Evolutionary conservation across 352 stramenopile genomes (phyloP), one percentile per base, ranked within the genome.

Genomic region (Globisporangium viniferum): DNA sequence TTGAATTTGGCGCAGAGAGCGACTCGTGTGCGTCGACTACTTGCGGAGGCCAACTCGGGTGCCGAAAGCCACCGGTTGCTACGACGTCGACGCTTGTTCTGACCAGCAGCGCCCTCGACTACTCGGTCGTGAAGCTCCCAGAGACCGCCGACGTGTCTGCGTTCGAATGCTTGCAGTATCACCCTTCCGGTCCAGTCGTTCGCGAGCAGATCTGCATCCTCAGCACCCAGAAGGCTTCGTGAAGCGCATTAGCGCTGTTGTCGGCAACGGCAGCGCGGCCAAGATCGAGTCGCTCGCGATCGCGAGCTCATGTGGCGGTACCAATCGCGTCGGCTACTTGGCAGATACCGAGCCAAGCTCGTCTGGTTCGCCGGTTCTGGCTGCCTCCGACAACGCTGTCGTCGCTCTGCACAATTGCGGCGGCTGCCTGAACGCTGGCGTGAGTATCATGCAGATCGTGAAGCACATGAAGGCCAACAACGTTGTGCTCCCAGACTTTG

Each of bases 331-430:
- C 18, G 68, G 61, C 1, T 89, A 89, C 76, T 67, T 65, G 7
- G 71, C 78, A 0, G 80, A 89, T 59, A 87, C 80, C 2, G 59
- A 77, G 24, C 29, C 49, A 1, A 76, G 80, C 0, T 80, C 80
- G 0, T 88, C 77, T 0, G 80, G 80, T 6, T 86, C 78, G 20
- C 80, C 78, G 0, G 71, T 89, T 6, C 57, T 86, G 8, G 72
- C 71, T 5, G 53, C 67, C n/a, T 66, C 60, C 1, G 78, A 87
- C 63, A 86, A 89, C 65, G 3, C 22, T 6, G 81, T 89, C 6
- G 65, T 87, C 1, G 79, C 65, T 6, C 73, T 89, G 14, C 81
- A 89, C 70, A 76, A 76, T 62, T 89, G 81, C 55, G 81, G 78
- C 27, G 18, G 41, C 41, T 80, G 75, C 64, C 44, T 64, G 44